Conservation (phyloP, 768 basidiomycete species). For the Coprinopsis cinerea region DNA sequence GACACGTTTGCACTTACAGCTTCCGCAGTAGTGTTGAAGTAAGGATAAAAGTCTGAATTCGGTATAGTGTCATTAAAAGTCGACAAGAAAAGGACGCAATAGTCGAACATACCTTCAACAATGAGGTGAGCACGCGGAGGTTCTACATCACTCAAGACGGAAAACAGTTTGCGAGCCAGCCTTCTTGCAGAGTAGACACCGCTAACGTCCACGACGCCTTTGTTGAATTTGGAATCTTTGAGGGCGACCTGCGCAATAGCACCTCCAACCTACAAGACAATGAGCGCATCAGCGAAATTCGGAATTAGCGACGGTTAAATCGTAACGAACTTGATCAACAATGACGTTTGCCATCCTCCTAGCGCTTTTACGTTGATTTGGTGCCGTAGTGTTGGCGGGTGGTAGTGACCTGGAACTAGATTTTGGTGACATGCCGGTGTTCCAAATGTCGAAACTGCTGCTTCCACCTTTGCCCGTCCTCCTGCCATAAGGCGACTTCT, state of each 20-base stretch:
- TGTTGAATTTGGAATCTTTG: conserved; percentile 58
- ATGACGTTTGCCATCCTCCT: conserved; percentile 60
- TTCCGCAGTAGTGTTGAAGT: conserved; percentile 66
- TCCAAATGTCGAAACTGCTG: conserved; percentile 27
- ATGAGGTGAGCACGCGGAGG: conserved; percentile 57
- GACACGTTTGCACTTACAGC: conserved; percentile 41
- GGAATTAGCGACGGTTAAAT: background rate
- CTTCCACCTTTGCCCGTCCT: conserved; percentile 40
- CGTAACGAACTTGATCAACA: conserved; percentile 51
- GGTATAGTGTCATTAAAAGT: background rate
- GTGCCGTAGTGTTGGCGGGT: conserved; percentile 5
- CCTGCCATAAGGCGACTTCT: conserved; percentile 28
- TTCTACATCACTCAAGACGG: conserved; percentile 50
- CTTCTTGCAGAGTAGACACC: conserved; percentile 58
- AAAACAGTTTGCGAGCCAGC: conserved; percentile 65
- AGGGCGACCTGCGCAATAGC: conserved; percentile 68
- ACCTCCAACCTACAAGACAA: conserved; percentile 37
- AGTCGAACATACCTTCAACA: conserved; percentile 54
- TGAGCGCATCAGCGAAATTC: background rate
- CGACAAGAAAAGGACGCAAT: background rate
- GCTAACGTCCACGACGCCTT: conserved; percentile 42
- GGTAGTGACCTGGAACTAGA: conserved; percentile 8
- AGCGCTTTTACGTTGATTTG: conserved; percentile 34
- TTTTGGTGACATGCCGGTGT: conserved; percentile 9
- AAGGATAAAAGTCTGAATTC: conserved; percentile 64